Base-by-base conservation (phyloP, 1,284 basidiomycete genomes). In the Singerocomus rubriflavus region DNA sequence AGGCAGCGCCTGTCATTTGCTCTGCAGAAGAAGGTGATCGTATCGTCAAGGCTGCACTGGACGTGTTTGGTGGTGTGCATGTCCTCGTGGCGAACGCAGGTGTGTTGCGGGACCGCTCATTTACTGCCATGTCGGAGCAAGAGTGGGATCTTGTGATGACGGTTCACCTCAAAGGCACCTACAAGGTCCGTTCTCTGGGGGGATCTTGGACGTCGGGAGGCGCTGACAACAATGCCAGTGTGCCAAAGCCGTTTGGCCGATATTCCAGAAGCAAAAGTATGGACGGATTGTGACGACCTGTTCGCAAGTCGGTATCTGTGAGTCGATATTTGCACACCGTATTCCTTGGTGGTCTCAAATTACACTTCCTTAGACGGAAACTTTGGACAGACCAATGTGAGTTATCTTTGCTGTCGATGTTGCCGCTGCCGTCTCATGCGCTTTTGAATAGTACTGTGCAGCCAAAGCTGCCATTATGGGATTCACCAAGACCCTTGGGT, bases 261-360 rank as follows among this genome's bases (percentile, higher is more conserved):
- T 93, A 65, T 98, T 99, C 81, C 87, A 91, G 71, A 90, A 96
- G 74, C 97, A 99, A 69, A 95, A 94, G 73, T 98, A 89, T 67
- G 96, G 97, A 31, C 86, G 97, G 51, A 96, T 99, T 64, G 80
- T 99, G 51, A 97, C 92, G 47, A 98, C 95, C 27, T 84, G 87
- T 52, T 98, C 95, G 6, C 86, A 89, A 67, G 93, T 95, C 50
- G 96, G 95, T 55, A 86, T 98, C 53, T 94, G 88, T 92, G 61
- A 66, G 88, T 77, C 10, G 12, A 35, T 10, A 40, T 34, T 27
- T 16, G 16, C 26, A 30, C 35, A 40, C 48, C n/a, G 36, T 16
- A 25, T 13, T 48, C 12, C 27, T 42, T 11, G 7, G 43, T 12
- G 27, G 16, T 59, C 34, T 60, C 26, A 54, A 13, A 27, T 31